Base-by-base conservation (phyloP, 805 yeast genomes). In the Lachancea kluyveri region DNA sequence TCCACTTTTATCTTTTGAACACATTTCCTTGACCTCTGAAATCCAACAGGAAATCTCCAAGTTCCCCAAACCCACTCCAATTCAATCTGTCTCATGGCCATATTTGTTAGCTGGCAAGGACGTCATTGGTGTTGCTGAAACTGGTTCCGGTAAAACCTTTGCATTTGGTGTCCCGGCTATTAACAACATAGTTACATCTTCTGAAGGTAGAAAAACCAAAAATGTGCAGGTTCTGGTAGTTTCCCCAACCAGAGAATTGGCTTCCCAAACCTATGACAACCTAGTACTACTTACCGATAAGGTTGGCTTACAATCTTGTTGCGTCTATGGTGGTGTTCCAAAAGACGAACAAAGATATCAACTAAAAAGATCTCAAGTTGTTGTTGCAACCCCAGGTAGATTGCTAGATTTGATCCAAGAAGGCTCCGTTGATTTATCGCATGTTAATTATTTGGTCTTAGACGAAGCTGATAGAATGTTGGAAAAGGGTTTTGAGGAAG, bases 381-480 rank as follows among this genome's bases (percentile, higher is more conserved):
- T 90, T 13, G 84, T 92, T 48, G 98, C 97, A 19, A 92, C 98
- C 3, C 98, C 98, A n/a, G 99, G 99, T 45, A 77, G 99, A 59
- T 68, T 92, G 50, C 70, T 87, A 37, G 99, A 92, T 65, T 68
- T 92, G 51, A 66, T 90, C 46, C 80, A 87, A 39, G 97, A 90
- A 54, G 94, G 95, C 9, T 72, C 88, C 20, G 77, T 84, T 24
- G 74, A 78, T 44, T 67, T 88, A 40, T 63, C 74, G 8, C 55
- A 67, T 7, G 79, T 90, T 19, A 72, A 78, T 39, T 88, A 84
- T 56, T 67, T 92, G 44, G 92, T 92, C 15, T 68, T 92, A 28
- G 99, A 92, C 59, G 99, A 92, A 67, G 99, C 98, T 22, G 99
- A 92, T 60, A 76, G 99, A 65, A 90, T 92, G 97, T 72, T 92